Evolutionary conservation across 2,329 filamentous ascomycete species (phyloP), one percentile per base, ranked within the genome.

Genomic region (Colletotrichum filicis): DNA sequence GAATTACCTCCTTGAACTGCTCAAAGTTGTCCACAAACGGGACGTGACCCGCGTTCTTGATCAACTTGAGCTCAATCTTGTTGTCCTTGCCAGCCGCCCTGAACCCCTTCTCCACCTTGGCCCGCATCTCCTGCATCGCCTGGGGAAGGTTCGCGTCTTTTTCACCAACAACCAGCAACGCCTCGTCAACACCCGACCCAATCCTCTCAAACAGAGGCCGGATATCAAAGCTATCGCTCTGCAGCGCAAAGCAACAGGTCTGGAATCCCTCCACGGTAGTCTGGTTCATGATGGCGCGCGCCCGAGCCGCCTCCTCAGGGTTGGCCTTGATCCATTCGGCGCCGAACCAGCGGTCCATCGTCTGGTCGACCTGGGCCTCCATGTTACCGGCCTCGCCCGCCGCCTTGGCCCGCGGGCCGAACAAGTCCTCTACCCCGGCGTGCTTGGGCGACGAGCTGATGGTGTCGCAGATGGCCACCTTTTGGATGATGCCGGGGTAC

Each of bases 291-390:
- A 81, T 61, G 1, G 60, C 61, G 8, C 79, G 78, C 77, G 86
- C 78, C 0, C 83, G 78, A 16, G 75, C 73, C 7, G 82, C 77
- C 73, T 86, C 85, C 0, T 79, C 76, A 0, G 79, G 76, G 71
- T 85, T 79, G 1, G 74, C 75, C 19, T 77, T 74, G 22, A 85
- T 74, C 83, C 83, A 85, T 1, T 75, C 75, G 12, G 78, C 76
- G 4, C 81, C 81, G 63, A 86, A 85, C 85, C 83, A 87, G 12
- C 83, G 81, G 46, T 83, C 80, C 49, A 85, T 74, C 0, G 82
- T 84, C 9, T 71, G 62, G 55, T 81, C 77, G 7, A 83, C 78
- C 0, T 79, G 77, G 2, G 71, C 66, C 16, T 80, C 76, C 73
- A 85, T 77, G 19, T 74, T 79, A 0, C 83, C 81, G 1, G 76